Conservation (phyloP, 106 monocot species). For the Acanthochlamys bracteata region DNA sequence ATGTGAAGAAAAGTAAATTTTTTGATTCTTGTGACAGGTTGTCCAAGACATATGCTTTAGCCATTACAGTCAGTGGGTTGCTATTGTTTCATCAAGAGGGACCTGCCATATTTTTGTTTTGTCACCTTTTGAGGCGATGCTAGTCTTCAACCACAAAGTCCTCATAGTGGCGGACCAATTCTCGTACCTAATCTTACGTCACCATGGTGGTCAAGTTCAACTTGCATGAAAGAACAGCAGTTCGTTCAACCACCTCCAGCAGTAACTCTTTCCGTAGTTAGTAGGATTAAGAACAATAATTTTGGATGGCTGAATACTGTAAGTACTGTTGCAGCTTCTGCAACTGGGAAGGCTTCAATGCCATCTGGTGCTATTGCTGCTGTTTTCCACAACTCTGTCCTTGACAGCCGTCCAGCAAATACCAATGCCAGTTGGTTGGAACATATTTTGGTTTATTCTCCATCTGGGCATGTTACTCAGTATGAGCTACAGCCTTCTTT, state of each 20-base stretch:
- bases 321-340: constrained; percentile 78
- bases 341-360: constrained; percentile 58
- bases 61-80: constrained; percentile 87
- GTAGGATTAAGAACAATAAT: constrained; percentile 77
- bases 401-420: constrained; percentile 3
- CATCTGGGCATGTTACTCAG: constrained; percentile 91
- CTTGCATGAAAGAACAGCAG: constrained; percentile 42
- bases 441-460: constrained; percentile 80
- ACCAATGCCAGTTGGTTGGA: constrained; percentile 56
- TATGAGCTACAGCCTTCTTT: constrained; percentile 66
- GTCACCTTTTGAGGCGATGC: constrained; percentile 94
- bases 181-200: constrained; percentile 51
- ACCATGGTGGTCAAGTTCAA: constrained; percentile 87
- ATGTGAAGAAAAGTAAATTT: background rate
- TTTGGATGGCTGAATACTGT: constrained; percentile 92
- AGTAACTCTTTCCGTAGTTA: constrained; percentile 62
- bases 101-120: constrained; percentile 83
- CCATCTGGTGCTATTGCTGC: constrained; percentile 88
- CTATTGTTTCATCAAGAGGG: constrained; percentile 78
- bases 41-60: constrained; percentile 93
- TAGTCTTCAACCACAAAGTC: constrained; percentile 54
- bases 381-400: constrained; percentile 67
- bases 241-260: constrained; percentile 54
- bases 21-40: constrained; percentile 38
- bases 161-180: constrained; percentile 34